phyloP scores from a whole-genome alignment of 2,329 filamentous ascomycete species.

The Juglanconis sp. region DNA sequence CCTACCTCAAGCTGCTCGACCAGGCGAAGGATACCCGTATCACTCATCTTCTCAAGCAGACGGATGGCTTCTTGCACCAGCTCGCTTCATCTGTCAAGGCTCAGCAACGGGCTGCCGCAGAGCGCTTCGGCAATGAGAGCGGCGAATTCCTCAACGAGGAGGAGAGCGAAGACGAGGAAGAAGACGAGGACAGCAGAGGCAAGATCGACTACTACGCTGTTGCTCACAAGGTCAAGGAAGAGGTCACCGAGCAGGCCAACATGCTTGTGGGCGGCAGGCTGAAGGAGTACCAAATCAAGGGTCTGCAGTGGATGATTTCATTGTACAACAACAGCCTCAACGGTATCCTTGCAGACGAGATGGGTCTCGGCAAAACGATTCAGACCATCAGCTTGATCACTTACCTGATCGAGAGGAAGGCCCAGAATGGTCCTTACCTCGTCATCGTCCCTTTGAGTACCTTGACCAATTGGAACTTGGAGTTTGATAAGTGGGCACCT shows the following conservation, averaged over 20 bases:
- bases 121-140: conserved; percentile 69
- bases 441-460: conserved; percentile 97
- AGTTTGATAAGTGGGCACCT: conserved; percentile 99
- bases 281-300: conserved; percentile 98
- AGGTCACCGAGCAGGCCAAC: conserved; percentile 75
- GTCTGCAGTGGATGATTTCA: conserved; percentile 99
- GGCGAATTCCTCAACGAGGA: conserved; percentile 44
- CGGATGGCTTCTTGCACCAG: conserved; percentile 94
- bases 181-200: conserved; percentile 67
- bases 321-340: conserved; percentile 99
- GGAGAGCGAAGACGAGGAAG: conserved; percentile 51
- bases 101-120: conserved; percentile 80
- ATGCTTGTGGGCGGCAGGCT: conserved; percentile 89
- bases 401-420: conserved; percentile 94
- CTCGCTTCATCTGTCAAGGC: conserved; percentile 91
- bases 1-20: conserved; percentile 94
- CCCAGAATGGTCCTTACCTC: conserved; percentile 85
- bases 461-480: conserved; percentile 95
- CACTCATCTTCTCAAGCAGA: conserved; percentile 92
- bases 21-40: conserved; percentile 99
- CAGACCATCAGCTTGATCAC: conserved; percentile 98
- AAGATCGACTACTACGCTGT: conserved; percentile 99
- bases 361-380: conserved; percentile 99
- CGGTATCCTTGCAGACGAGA: conserved; percentile 96
- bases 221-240: conserved; percentile 92